Conservation (phyloP, 805 yeast species). For the Starmerella floricola region DNA sequence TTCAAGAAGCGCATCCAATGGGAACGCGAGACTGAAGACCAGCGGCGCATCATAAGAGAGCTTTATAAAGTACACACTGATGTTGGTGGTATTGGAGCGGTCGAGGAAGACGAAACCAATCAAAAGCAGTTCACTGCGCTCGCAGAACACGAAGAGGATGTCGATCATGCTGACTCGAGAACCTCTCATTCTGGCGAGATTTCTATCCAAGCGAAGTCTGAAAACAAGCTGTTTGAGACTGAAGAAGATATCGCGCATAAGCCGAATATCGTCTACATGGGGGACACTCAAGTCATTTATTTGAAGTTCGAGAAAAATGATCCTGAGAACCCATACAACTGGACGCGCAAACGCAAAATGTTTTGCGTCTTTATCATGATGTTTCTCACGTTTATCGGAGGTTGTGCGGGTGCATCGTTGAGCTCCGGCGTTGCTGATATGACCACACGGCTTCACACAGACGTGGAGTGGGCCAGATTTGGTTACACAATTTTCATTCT, state of each 20-base stretch:
- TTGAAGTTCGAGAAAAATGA: constrained; percentile 78
- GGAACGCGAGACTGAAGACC: constrained; percentile 11
- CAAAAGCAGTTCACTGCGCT: constrained; percentile 4
- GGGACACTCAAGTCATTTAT: constrained; percentile 9
- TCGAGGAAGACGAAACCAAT: constrained; percentile 11
- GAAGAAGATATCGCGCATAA: background rate
- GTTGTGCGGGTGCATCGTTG: constrained; percentile 82
- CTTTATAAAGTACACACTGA: constrained; percentile 7
- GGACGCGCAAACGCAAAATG: constrained; percentile 39
- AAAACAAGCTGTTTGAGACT: background rate
- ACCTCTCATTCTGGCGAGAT: background rate
- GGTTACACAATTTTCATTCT: constrained; percentile 45
- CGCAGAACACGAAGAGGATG: constrained; percentile 9
- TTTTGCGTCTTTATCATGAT: constrained; percentile 54
- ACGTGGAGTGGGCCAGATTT: constrained; percentile 47
- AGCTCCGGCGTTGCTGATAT: constrained; percentile 74
- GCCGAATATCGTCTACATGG: constrained; percentile 8
- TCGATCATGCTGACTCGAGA: background rate
- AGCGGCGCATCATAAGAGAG: constrained; percentile 10
- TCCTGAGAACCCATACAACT: constrained; percentile 82
- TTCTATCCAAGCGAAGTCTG: background rate
- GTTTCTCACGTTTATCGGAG: constrained; percentile 68
- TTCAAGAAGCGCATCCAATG: constrained; percentile 8
- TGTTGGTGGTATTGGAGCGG: constrained; percentile 8
- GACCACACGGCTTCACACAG: constrained; percentile 53